Base-by-base conservation (phyloP, 208 protist genomes). In the Trypanosoma cruzi region DNA sequence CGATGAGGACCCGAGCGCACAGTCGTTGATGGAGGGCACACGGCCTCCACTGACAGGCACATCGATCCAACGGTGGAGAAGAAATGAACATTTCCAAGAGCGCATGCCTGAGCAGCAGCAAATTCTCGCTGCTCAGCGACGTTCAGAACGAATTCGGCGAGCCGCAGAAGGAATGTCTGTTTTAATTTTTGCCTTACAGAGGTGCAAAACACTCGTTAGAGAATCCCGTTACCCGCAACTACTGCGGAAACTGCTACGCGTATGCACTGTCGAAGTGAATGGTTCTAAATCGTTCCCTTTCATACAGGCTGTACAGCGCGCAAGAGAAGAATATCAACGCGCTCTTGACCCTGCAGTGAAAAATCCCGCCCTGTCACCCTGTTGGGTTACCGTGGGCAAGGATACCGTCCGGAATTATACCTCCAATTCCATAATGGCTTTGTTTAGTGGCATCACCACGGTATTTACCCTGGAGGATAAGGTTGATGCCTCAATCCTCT, bases 71-170 rank as follows among this genome's bases (percentile, higher is more conserved):
- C 68, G 32, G 31, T 94, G 88, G 88, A 56, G 86, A 40, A 70
- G 64, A 11, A 60, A 52, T 31, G 89, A 93, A 52, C 83, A 89
- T 7, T 81, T 77, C 1, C 90, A 90, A 54, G 80, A 85, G 66
- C 79, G 79, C 20, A 87, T 92, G 81, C 64, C 83, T 37, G 87
- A 94, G 65, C 87, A 92, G 55, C 77, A 79, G 46, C 82, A 94
- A 56, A 58, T 87, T n/a, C 69, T 93, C 7, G 79, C 87, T 1
- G 92, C 92, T 8, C 74, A 89, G 55, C 80, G 87, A 31, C 84
- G 86, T 52, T 89, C 84, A 11, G 79, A 94, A 64, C 92, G 85
- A 28, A 92, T 95, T 42, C 81, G 88, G 64, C 80, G 77, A 24
- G 77, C 82, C 14, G 85, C 68, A 26, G 66, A 81, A 55, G 65